Evolutionary conservation across 805 yeast species (phyloP), one percentile per base, ranked within the genome.

Genomic region (Trichomonascus vanleenenianus): DNA sequence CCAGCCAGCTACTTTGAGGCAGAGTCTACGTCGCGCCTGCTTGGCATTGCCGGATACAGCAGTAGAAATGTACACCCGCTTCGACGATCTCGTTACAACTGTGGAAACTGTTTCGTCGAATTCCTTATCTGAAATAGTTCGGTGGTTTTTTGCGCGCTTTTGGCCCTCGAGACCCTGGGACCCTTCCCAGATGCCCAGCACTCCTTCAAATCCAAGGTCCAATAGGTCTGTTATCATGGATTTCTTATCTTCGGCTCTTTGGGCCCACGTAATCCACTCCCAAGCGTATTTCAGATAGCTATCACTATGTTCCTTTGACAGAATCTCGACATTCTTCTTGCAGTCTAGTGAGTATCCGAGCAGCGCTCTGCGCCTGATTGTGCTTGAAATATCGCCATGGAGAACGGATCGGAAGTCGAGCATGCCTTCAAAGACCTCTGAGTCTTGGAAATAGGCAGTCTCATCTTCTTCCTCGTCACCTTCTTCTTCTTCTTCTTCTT

Each of bases 1-100:
- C 94, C 96, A 89, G 1, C 97, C 97, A 31, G 88, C 81, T 12
- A 86, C 85, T 39, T 82, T 78, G 66, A 89, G 68, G 55, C 96
- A 87, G 11, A 89, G 66, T 52, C 79, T 79, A 50, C 97, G 66
- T 58, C 85, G 89, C 2, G 79, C 71, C 48, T 77, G 78, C 39
- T 73, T 70, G 10, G 70, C 72, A 45, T 78, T 73, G 12, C 67
- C 65, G 12, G 58, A 42, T 2, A 50, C 44, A 2, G 49, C 38
- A 1, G 52, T 41, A 4, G 60, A 55, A 6, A 61, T 59, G 45
- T 56, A 64, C 5, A 60, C 59, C 1, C 42, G 42, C 6, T 53
- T 56, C 0, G 78, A 72, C 9, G 78, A 64, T 42, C 67, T 56
- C n/a, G 58, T 60, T 1, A 75, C 75, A 19, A 79, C 78, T 9